Base-by-base conservation (phyloP, 805 yeast species). In the Teunomyces aglyptinius region DNA sequence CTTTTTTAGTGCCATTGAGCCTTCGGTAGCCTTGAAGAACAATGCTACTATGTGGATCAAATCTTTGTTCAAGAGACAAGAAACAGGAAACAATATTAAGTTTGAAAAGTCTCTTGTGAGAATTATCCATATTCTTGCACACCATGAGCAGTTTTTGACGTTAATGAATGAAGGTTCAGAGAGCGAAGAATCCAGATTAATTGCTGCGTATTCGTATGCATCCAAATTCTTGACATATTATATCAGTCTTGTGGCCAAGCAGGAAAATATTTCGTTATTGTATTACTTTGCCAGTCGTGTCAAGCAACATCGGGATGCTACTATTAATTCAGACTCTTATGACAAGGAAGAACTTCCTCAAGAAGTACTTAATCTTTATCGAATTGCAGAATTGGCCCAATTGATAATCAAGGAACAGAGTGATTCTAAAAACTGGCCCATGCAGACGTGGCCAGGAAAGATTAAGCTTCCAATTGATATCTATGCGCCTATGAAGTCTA, bases 371-470 rank as follows among this genome's bases (percentile, higher is more conserved):
- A 74, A 76, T 27, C 65, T 89, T 31, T 90, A 88, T 57, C 63
- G 81, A 33, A 69, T 88, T 10, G 77, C 96, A 1, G 97, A 90
- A 55, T 63, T 90, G 34, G 72, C 89, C 1, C 95, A 87, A 60
- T 64, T 86, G 47, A 67, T 81, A 5, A 71, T 89, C 39, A 77
- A 82, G 45, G 81, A 78, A 46, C 65, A 81, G 19, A 78, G 83
- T 36, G 83, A 78, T 19, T 57, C 65, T 19, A 82, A 76, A 55
- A 75, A 73, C 38, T 89, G 96, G 96, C 77, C 77, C 18, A 70
- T 86, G 46, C 78, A 83, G 19, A 82, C 90, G 0, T 90, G 91
- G 82, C 95, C 96, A 0, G 95, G 92, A 1, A 86, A 84, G 55
- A 63, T 86, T 13, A 78, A 80, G 15, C 62, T 89, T 15, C 84